phyloP scores from a whole-genome alignment of 257 asterid species.

The Solanum clarkiae region DNA sequence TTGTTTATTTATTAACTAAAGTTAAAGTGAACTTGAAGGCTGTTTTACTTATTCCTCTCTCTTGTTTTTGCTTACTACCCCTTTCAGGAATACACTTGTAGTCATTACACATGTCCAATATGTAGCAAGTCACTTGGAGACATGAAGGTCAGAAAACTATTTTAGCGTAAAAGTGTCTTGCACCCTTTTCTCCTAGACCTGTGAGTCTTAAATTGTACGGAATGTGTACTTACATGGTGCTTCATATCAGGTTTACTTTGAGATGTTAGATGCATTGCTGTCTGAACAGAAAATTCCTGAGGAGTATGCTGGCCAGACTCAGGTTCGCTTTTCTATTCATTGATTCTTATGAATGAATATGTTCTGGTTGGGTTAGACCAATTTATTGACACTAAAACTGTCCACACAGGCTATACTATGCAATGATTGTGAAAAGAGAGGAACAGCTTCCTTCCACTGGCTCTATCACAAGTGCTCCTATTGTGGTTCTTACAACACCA shows the following conservation, averaged over 20 bases:
- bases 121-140: slow-evolving; percentile 98
- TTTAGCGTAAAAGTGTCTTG: not conserved
- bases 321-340: slow-evolving; percentile 27
- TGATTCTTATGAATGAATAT: not conserved
- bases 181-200: not conserved
- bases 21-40: not conserved
- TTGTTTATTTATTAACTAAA: not conserved
- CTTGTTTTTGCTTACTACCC: not conserved
- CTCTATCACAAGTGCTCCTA: slow-evolving; percentile 68
- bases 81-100: slow-evolving; percentile 65
- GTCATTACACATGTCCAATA: slow-evolving; percentile 77
- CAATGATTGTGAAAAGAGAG: slow-evolving; percentile 80
- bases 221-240: not conserved
- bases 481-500: slow-evolving; percentile 81
- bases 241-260: slow-evolving; percentile 56
- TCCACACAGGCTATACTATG: slow-evolving; percentile 57
- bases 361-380: not conserved
- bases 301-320: slow-evolving; percentile 62
- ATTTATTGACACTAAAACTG: not conserved
- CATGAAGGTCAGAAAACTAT: slow-evolving; percentile 48
- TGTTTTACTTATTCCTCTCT: slow-evolving; percentile 2
- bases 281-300: slow-evolving; percentile 83
- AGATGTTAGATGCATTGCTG: slow-evolving; percentile 73
- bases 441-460: slow-evolving; percentile 69
- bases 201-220: not conserved